Conservation (phyloP, 768 basidiomycete species). For the Amanita pseudoporphyria region DNA sequence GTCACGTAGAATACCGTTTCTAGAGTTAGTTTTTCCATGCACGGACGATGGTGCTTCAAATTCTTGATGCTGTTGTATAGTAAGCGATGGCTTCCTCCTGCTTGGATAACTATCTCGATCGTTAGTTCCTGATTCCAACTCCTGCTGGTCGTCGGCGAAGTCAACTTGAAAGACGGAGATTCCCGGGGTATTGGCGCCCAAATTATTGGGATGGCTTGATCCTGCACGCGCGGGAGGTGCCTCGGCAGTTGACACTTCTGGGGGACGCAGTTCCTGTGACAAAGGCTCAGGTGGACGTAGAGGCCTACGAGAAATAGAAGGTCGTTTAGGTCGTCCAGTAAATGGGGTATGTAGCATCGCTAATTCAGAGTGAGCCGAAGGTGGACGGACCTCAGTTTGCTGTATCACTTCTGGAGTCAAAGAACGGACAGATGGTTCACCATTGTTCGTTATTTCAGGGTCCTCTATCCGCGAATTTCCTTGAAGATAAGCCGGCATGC, state of each 20-base stretch:
- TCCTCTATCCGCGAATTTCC: neutral
- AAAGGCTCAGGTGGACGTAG: neutral
- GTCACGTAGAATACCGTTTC: neutral
- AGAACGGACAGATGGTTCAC: neutral
- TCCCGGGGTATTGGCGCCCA: conserved; percentile 13
- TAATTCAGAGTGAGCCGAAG: conserved; percentile 2
- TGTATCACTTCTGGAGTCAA: conserved; percentile 3
- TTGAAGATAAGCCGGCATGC: neutral
- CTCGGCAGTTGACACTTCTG: neutral
- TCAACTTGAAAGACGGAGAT: conserved; percentile 21
- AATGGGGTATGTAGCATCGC: neutral
- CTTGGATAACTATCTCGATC: conserved; percentile 13
- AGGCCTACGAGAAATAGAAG: neutral
- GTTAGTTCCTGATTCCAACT: conserved; percentile 16
- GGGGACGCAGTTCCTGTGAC: neutral
- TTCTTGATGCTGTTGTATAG: conserved; percentile 23
- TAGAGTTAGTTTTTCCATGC: neutral
- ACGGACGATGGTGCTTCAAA: conserved; percentile 14
- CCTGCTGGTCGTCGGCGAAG: conserved; percentile 21
- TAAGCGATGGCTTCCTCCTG: conserved; percentile 26
- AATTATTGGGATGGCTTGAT: neutral
- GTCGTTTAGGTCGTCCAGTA: neutral
- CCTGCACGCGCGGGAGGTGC: neutral
- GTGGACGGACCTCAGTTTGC: conserved; percentile 5
- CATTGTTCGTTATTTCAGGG: neutral